Evolutionary conservation across 1,284 basidiomycete genomes (phyloP).

Genomic region (Ceratobasidium sp.): DNA sequence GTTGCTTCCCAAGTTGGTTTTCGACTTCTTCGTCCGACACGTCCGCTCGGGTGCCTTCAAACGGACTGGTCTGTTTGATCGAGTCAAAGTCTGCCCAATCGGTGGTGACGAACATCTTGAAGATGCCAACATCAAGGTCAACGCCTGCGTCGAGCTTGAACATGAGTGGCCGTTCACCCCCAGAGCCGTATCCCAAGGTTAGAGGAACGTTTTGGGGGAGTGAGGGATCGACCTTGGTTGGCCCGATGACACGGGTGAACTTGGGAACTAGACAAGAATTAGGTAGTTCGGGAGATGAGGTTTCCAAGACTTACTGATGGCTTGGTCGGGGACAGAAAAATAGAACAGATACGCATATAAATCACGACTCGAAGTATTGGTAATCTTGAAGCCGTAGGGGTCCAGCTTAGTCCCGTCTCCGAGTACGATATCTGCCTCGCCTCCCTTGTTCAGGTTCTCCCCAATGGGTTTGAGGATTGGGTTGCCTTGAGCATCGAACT

Average conservation of each 20-base stretch:
- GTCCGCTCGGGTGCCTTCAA: no score
- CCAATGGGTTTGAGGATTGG: not conserved
- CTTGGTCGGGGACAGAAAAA: not conserved
- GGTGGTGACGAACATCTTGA: not conserved
- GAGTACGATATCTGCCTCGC: not conserved
- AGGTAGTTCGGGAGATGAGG: no score
- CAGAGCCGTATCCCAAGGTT: no score
- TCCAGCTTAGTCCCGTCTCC: no score
- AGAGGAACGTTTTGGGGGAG: no score
- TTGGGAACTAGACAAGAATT: no score
- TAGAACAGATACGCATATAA: not conserved
- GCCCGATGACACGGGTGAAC: no score
- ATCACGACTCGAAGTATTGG: not conserved
- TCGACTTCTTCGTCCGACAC: no score
- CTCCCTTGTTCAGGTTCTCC: not conserved
- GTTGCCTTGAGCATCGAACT: not conserved
- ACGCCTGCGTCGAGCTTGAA: no score
- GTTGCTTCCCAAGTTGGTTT: no score
- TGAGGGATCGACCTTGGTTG: no score
- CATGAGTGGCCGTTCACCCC: no score
- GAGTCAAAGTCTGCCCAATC: not conserved
- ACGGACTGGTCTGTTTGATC: not conserved
- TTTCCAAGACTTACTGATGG: slow-evolving; percentile 16
- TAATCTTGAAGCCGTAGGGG: slow-evolving; percentile 1
- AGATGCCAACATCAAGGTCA: not conserved